These are phyloP conservation scores for Fusarium pininemorale DNA, from an alignment of 2,329 filamentous ascomycete species.

Conservation along the genomic window DNA sequence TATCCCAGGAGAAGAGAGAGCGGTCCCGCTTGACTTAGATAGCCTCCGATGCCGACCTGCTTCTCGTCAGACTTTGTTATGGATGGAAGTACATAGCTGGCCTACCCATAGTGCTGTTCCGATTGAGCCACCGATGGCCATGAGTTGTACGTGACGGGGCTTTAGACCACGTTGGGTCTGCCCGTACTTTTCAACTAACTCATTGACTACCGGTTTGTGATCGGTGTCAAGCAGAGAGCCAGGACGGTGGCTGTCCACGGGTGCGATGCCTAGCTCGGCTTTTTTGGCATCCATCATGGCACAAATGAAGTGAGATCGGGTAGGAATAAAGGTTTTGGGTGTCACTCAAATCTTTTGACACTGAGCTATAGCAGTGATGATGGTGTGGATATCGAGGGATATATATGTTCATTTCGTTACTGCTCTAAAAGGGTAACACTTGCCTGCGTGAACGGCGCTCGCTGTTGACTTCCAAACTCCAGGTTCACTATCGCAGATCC, in stretches of 20 bases:
- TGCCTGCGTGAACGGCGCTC: neutral
- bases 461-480: fast-evolving
- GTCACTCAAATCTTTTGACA: neutral
- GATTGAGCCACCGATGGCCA: conserved; percentile 59
- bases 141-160: conserved; percentile 57
- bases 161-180: conserved; percentile 46
- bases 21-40: neutral
- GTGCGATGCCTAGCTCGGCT: neutral
- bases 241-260: neutral
- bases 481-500: neutral
- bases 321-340: neutral
- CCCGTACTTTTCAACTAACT: conserved; percentile 37
- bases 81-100: neutral
- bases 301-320: neutral
- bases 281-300: neutral
- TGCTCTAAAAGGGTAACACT: neutral
- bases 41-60: neutral
- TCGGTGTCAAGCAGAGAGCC: neutral
- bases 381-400: neutral
- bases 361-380: neutral
- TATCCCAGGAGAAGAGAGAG: neutral
- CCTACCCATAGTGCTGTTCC: conserved; percentile 53
- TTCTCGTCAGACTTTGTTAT: neutral
- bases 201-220: neutral
- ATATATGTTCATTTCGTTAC: neutral